Conservation (phyloP, 83 land plant genomes). For the Picea abies region DNA sequence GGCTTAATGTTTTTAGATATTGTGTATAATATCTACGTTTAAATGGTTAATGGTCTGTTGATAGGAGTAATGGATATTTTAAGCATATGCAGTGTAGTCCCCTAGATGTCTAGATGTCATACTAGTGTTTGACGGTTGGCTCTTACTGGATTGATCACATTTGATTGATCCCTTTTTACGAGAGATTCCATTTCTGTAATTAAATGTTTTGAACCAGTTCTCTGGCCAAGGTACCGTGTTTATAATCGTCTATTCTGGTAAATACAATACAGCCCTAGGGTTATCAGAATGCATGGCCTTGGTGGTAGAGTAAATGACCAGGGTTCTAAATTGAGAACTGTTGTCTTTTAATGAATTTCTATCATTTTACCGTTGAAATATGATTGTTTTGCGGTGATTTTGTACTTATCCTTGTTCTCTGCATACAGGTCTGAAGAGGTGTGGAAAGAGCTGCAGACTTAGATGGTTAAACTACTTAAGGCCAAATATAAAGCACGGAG, state of each 20-base stretch:
- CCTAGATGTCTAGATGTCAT: neutral
- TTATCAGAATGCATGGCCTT: neutral
- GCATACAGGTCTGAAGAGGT: conserved; percentile 28
- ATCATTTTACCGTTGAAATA: neutral
- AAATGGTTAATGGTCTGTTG: neutral
- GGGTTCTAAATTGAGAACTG: too few relatives aligned
- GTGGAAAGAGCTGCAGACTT: conserved; percentile 39
- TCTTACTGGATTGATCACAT: too few relatives aligned
- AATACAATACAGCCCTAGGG: neutral
- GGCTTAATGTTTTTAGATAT: neutral
- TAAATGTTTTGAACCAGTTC: too few relatives aligned
- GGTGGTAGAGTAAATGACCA: too few relatives aligned
- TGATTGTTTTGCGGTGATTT: neutral
- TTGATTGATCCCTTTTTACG: neutral
- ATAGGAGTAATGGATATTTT: neutral
- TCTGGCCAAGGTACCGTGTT: neutral
- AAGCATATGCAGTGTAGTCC: neutral
- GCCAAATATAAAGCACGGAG: conserved; percentile 41
- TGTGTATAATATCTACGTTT: neutral
- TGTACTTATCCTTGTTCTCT: neutral
- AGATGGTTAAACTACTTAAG: conserved; percentile 39
- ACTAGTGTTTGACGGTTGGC: neutral
- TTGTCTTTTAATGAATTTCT: neutral
- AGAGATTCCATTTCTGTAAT: neutral
- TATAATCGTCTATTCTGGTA: neutral